A percentile compares a stretch with the other conserved stretches of the same genome.
Evolutionary conservation across 164 flowering plant genomes (phyloP).

Genomic region (Macadamia integrifolia): DNA sequence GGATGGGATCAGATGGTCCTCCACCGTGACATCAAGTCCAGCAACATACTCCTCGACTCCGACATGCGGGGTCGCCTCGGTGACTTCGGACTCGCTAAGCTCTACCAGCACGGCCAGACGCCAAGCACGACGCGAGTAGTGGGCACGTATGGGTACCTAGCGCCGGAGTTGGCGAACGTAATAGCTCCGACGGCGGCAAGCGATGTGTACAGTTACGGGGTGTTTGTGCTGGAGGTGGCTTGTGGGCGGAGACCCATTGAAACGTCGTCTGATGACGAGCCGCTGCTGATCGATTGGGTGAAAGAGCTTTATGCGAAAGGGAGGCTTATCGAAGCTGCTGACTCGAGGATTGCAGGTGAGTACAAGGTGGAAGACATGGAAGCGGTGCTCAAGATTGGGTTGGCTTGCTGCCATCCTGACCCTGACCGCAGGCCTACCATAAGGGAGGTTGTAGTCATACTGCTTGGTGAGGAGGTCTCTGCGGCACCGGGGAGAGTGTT

Average conservation of each 20-base stretch:
- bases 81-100: slow-evolving; percentile 75
- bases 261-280: slow-evolving; percentile 39
- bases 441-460: slow-evolving; percentile 55
- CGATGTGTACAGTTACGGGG: slow-evolving; percentile 83
- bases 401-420: slow-evolving; percentile 75
- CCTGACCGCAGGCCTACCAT: slow-evolving; percentile 59
- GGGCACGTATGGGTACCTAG: slow-evolving; percentile 84
- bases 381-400: slow-evolving; percentile 56
- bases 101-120: slow-evolving; percentile 57
- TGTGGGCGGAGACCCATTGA: slow-evolving; percentile 76
- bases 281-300: slow-evolving; percentile 67
- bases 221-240: slow-evolving; percentile 71
- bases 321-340: slow-evolving; percentile 52
- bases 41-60: slow-evolving; percentile 58
- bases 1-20: slow-evolving; percentile 78
- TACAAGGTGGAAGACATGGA: slow-evolving; percentile 52
- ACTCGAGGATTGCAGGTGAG: slow-evolving; percentile 45
- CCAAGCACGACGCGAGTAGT: slow-evolving; percentile 64
- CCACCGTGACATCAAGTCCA: slow-evolving; percentile 75
- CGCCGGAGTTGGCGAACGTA: slow-evolving; percentile 64
- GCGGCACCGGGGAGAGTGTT: slow-evolving; percentile 7
- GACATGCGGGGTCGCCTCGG: slow-evolving; percentile 67
- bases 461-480: slow-evolving; percentile 21
- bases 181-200: slow-evolving; percentile 40
- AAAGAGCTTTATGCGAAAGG: slow-evolving; percentile 48